These are phyloP conservation scores for Chlorella variabilis DNA, from an alignment of 163 green algal species.

Conservation along the genomic window DNA sequence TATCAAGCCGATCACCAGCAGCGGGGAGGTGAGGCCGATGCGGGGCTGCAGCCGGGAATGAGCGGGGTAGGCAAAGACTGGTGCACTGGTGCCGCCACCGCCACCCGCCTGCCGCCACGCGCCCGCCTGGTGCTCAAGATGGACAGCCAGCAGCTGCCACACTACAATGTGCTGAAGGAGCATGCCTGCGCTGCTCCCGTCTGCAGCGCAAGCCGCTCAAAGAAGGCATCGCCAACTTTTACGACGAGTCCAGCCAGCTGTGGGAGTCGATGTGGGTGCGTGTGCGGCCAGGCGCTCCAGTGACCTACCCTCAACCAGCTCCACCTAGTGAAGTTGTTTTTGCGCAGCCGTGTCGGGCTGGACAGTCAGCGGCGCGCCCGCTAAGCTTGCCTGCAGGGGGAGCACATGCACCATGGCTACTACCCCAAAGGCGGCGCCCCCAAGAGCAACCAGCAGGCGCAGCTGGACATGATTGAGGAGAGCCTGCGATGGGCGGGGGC, in stretches of 20 bases:
- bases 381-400: constrained; percentile 46
- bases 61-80: too few species aligned
- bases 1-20: constrained; percentile 61
- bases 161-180: neutral
- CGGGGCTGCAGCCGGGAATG: too few species aligned
- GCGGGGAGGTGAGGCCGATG: constrained; percentile 51
- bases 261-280: constrained; percentile 94
- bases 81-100: too few species aligned
- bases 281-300: constrained; percentile 42
- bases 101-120: too few species aligned
- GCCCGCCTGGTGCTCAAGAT: too few species aligned
- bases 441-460: constrained; percentile 87
- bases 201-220: constrained; percentile 72
- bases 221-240: constrained; percentile 95
- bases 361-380: too few species aligned
- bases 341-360: too few species aligned
- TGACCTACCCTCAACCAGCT: neutral
- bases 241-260: constrained; percentile 89
- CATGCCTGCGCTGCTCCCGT: too few species aligned
- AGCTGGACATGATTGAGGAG: constrained; percentile 98
- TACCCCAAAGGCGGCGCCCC: constrained; percentile 73
- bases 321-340: too few species aligned
- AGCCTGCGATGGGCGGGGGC: constrained; percentile 17
- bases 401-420: constrained; percentile 99
- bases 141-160: neutral